These are phyloP conservation scores for Eucalyptus curtisii DNA, from an alignment of 345 rosid genomes.

Conservation along the genomic window DNA sequence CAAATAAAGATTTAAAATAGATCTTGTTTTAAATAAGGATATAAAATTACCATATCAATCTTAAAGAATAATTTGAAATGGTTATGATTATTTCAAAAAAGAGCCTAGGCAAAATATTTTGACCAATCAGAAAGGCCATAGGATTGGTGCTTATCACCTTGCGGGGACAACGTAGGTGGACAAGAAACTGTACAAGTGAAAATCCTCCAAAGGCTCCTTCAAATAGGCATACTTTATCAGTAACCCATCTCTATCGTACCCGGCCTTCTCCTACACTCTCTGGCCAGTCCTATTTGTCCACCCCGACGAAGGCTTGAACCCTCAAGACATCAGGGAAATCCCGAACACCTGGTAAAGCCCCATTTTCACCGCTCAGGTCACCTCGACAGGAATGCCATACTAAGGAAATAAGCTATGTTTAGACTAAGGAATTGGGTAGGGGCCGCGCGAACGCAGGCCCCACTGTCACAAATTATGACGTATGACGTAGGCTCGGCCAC, in stretches of 20 bases:
- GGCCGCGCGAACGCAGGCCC: background rate
- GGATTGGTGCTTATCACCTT: background rate
- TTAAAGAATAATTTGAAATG: too few relatives aligned
- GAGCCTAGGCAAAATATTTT: too few relatives aligned
- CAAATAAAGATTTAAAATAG: too few relatives aligned
- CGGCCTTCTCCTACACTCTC: constrained; percentile 31
- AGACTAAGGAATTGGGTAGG: background rate
- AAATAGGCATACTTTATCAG: constrained; percentile 20
- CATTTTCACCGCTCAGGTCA: constrained; percentile 20
- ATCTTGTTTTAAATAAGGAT: fast-evolving
- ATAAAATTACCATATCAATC: fast-evolving
- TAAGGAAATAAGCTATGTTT: too few relatives aligned
- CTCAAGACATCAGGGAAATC: constrained; percentile 21
- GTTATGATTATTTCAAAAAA: too few relatives aligned
- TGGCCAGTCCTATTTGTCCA: constrained; percentile 21
- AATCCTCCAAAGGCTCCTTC: constrained; percentile 17
- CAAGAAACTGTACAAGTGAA: constrained; percentile 14
- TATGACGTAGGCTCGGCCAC: background rate
- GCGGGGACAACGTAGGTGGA: background rate
- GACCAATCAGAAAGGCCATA: too few relatives aligned
- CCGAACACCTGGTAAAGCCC: constrained; percentile 18
- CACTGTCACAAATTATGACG: background rate
- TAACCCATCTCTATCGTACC: constrained; percentile 26
- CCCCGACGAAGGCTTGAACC: constrained; percentile 31
- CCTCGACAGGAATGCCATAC: background rate